A percentile compares a stretch with the other conserved stretches of the same genome.
Evolutionary conservation across 495 filamentous ascomycete genomes (phyloP).

Genomic region (Parachaetomium inaequale): DNA sequence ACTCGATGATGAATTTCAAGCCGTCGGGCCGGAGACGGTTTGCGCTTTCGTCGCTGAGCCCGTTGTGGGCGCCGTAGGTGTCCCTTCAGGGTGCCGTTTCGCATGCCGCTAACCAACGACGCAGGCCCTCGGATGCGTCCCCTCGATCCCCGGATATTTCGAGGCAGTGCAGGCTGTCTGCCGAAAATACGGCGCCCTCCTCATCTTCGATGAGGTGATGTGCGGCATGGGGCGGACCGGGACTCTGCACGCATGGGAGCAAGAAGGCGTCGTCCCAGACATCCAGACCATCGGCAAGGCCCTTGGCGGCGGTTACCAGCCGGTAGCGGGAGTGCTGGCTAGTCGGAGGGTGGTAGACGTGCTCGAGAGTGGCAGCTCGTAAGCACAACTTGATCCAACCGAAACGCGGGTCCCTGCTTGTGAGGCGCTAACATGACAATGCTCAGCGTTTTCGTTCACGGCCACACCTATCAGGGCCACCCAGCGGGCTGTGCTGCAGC

Average conservation of each 20-base stretch:
- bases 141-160: conserved; percentile 66
- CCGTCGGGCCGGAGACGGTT: conserved; percentile 66
- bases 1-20: conserved; percentile 69
- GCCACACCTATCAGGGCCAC: conserved; percentile 62
- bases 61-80: conserved; percentile 50
- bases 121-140: conserved; percentile 61
- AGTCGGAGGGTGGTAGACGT: conserved; percentile 50
- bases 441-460: conserved; percentile 49
- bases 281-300: conserved; percentile 65
- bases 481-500: conserved; percentile 58
- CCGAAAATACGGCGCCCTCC: conserved; percentile 66
- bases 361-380: conserved; percentile 55
- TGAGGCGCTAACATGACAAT: conserved; percentile 19
- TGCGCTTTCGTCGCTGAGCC: conserved; percentile 77
- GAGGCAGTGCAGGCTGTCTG: conserved; percentile 64
- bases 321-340: conserved; percentile 59
- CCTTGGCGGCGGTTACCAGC: conserved; percentile 61
- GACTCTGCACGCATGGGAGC: conserved; percentile 65
- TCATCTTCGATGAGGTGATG: conserved; percentile 80
- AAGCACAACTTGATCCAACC: conserved; percentile 21
- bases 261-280: conserved; percentile 55
- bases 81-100: not conserved
- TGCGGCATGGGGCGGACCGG: conserved; percentile 70
- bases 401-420: not conserved
- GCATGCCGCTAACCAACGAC: not conserved